Conservation (phyloP, 1,139 yeast genomes). For the Arxiozyma telluris region DNA sequence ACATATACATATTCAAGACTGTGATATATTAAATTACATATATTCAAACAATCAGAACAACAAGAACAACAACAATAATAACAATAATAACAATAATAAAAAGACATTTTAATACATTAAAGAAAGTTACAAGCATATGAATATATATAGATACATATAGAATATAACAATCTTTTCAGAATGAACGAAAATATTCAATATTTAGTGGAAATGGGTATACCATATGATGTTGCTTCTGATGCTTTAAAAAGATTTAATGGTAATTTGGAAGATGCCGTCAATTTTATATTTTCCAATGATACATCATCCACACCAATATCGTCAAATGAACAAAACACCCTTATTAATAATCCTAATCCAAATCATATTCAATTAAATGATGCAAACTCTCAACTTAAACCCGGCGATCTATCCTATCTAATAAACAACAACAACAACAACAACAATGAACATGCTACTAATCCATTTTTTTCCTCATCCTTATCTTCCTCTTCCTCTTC, state of each 20-base stretch:
- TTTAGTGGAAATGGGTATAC: slow-evolving; percentile 27
- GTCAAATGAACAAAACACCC: not conserved
- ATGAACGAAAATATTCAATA: slow-evolving; percentile 4
- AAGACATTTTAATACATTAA: no score
- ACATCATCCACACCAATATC: not conserved
- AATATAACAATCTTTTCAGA: not conserved
- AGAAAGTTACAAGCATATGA: not conserved
- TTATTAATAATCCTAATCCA: not conserved
- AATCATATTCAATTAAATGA: not conserved
- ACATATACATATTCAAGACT: no score
- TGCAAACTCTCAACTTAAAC: slow-evolving; percentile 5
- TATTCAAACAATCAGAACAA: no score
- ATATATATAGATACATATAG: no score
- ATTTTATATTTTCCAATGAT: slow-evolving; percentile 18
- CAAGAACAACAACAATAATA: no score
- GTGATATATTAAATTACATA: no score
- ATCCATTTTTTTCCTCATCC: not conserved
- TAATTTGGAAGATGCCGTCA: slow-evolving; percentile 25
- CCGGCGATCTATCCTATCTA: slow-evolving; percentile 12
- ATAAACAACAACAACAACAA: slow-evolving; percentile 4
- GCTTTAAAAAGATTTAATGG: slow-evolving; percentile 21
- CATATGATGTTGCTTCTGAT: slow-evolving; percentile 21
- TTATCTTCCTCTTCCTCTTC: not conserved
- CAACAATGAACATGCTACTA: not conserved
- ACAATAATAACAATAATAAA: no score